These are phyloP conservation scores for Monosporozyma aerobia DNA, from an alignment of 805 yeast genomes.

Conservation along the genomic window DNA sequence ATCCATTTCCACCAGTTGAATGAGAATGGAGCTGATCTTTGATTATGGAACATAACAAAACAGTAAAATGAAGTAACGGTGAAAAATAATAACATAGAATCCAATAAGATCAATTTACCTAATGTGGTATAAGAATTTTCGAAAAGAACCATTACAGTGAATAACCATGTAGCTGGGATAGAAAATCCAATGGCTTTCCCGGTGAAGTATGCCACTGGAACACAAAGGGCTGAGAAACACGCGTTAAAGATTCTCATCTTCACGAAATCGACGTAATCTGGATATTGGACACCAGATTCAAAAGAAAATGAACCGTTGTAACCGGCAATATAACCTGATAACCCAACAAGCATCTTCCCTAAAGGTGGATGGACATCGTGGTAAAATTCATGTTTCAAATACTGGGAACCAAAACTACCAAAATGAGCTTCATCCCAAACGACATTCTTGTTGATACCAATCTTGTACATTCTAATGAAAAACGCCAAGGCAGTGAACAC, in stretches of 20 bases:
- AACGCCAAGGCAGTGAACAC: slow-evolving; percentile 38
- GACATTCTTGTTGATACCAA: slow-evolving; percentile 48
- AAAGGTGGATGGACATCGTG: slow-evolving; percentile 85
- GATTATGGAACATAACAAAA: slow-evolving; percentile 44
- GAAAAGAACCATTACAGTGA: slow-evolving; percentile 52
- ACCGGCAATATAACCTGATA: slow-evolving; percentile 75
- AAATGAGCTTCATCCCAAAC: slow-evolving; percentile 91
- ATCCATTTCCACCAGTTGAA: slow-evolving; percentile 95
- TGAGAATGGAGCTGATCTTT: slow-evolving; percentile 44
- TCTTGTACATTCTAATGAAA: slow-evolving; percentile 50
- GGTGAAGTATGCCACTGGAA: slow-evolving; percentile 65
- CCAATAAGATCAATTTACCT: slow-evolving; percentile 66
- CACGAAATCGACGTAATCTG: slow-evolving; percentile 50
- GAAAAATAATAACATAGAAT: slow-evolving; percentile 67
- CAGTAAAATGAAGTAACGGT: slow-evolving; percentile 62
- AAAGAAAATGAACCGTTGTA: slow-evolving; percentile 71
- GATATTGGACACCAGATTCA: slow-evolving; percentile 56
- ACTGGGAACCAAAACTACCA: slow-evolving; percentile 78
- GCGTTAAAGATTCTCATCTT: slow-evolving; percentile 69
- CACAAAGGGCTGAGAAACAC: slow-evolving; percentile 53
- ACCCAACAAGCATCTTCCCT: slow-evolving; percentile 72
- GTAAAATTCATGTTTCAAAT: slow-evolving; percentile 68
- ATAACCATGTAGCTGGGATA: slow-evolving; percentile 46
- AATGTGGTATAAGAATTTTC: slow-evolving; percentile 64
- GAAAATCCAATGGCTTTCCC: slow-evolving; percentile 49